A percentile compares a stretch with the other conserved stretches of the same genome.
Evolutionary conservation across 2,329 filamentous ascomycete genomes (phyloP).

Genomic region (Aspergillus ruber): DNA sequence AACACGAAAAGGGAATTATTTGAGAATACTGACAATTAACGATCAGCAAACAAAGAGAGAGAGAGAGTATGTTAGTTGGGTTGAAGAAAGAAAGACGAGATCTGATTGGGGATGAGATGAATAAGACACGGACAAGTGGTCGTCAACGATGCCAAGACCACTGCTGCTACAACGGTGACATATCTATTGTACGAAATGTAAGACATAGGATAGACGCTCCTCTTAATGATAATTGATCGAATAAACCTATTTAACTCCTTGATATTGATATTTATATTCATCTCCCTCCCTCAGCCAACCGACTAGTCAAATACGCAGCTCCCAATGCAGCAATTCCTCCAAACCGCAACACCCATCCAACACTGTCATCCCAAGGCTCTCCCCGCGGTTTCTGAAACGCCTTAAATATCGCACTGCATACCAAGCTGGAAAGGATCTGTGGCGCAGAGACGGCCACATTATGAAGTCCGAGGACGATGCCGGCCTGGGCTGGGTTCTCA

Average conservation of each 20-base stretch:
- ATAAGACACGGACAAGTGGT: conserved; percentile 1
- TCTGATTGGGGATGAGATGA: neutral
- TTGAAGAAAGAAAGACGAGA: conserved; percentile 2
- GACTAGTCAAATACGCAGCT: conserved; percentile 66
- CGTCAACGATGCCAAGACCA: neutral
- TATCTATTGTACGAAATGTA: neutral
- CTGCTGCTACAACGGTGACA: neutral
- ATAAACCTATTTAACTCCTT: neutral
- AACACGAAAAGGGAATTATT: neutral
- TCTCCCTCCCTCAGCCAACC: conserved; percentile 55
- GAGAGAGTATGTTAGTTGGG: conserved; percentile 1
- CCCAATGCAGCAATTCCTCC: conserved; percentile 72
- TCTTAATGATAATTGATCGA: neutral
- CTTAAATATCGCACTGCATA: conserved; percentile 77
- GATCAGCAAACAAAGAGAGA: no score
- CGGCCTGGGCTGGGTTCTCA: conserved; percentile 66
- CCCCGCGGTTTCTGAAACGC: conserved; percentile 82
- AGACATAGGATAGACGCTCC: no score
- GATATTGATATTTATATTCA: neutral
- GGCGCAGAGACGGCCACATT: conserved; percentile 91
- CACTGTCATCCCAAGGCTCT: conserved; percentile 75
- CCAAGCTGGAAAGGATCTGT: conserved; percentile 82
- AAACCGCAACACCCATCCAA: conserved; percentile 77
- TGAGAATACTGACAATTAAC: neutral
- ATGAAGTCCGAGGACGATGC: conserved; percentile 88